phyloP scores from a whole-genome alignment of 2,329 filamentous ascomycete genomes.

The Boeremia lycopersici region DNA sequence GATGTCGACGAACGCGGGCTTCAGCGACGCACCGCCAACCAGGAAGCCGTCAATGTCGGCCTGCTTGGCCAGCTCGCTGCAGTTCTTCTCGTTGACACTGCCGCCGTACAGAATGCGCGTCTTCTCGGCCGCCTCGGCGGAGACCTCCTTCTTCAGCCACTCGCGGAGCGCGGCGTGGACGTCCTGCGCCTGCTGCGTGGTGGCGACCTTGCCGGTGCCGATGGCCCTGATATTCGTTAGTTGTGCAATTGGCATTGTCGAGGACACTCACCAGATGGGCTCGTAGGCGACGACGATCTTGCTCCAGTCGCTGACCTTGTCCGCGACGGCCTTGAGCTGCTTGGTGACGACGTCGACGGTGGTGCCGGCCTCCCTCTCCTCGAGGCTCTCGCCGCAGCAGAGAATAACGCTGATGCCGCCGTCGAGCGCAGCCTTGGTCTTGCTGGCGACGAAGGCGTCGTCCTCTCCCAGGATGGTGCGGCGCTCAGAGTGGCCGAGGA shows the following conservation, averaged over 20 bases:
- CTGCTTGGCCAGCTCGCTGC: constrained; percentile 88
- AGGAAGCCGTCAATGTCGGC: constrained; percentile 97
- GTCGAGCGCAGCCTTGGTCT: constrained; percentile 92
- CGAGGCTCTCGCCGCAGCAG: constrained; percentile 94
- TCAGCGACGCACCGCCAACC: constrained; percentile 93
- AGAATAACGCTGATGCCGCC: constrained; percentile 90
- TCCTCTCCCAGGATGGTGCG: constrained; percentile 86
- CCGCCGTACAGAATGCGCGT: constrained; percentile 97
- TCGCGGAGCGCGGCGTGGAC: constrained; percentile 78
- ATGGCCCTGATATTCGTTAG: constrained; percentile 60
- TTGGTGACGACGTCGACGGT: constrained; percentile 84
- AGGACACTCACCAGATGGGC: constrained; percentile 82
- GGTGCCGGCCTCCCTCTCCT: constrained; percentile 85
- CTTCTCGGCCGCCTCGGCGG: constrained; percentile 78
- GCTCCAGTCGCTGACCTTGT: constrained; percentile 83
- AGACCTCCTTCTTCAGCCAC: constrained; percentile 79
- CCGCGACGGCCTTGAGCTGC: constrained; percentile 82
- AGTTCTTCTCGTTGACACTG: constrained; percentile 98
- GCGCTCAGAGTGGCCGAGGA: constrained; percentile 94
- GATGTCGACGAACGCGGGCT: constrained; percentile 85
- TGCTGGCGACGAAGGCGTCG: constrained; percentile 81
- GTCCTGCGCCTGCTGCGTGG: constrained; percentile 51
- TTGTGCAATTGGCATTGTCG: not conserved
- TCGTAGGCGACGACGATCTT: constrained; percentile 98
- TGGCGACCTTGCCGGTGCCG: constrained; percentile 72